A percentile compares a stretch with the other conserved stretches of the same genome.
phyloP scores from a whole-genome alignment of 2,329 filamentous ascomycete genomes.

The Neofusicoccum sp. region DNA sequence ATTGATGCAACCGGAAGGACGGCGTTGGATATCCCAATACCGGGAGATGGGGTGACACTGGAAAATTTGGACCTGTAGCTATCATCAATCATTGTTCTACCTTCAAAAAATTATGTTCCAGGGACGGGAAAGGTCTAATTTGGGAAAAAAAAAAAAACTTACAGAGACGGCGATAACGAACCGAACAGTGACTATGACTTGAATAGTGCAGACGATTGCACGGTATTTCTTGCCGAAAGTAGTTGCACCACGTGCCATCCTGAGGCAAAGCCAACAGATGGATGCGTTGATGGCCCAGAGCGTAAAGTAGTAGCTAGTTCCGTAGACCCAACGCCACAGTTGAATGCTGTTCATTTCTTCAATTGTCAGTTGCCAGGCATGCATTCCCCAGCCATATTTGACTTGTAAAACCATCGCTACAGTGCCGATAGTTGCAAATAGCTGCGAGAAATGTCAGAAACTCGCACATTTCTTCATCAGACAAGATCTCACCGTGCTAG shows the following conservation, averaged over 20 bases:
- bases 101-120: background rate
- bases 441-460: background rate
- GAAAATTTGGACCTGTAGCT: background rate
- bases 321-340: constrained; percentile 12
- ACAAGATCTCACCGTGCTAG: background rate
- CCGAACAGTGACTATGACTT: background rate
- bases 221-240: constrained; percentile 11
- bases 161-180: background rate
- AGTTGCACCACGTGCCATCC: constrained; percentile 7
- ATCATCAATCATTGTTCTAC: background rate
- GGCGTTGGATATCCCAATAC: constrained; percentile 9
- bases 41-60: constrained; percentile 2
- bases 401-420: constrained; percentile 8
- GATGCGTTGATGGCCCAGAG: constrained; percentile 5
- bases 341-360: background rate
- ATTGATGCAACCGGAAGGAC: constrained; percentile 9
- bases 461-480: background rate
- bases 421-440: background rate
- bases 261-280: constrained; percentile 2
- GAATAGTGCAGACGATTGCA: background rate
- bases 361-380: background rate
- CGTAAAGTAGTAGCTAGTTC: background rate
- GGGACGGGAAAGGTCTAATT: no score
- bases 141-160: background rate
- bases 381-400: constrained; percentile 4